phyloP scores from a whole-genome alignment of 352 stramenopile genomes.

The Pythium diclinum region DNA sequence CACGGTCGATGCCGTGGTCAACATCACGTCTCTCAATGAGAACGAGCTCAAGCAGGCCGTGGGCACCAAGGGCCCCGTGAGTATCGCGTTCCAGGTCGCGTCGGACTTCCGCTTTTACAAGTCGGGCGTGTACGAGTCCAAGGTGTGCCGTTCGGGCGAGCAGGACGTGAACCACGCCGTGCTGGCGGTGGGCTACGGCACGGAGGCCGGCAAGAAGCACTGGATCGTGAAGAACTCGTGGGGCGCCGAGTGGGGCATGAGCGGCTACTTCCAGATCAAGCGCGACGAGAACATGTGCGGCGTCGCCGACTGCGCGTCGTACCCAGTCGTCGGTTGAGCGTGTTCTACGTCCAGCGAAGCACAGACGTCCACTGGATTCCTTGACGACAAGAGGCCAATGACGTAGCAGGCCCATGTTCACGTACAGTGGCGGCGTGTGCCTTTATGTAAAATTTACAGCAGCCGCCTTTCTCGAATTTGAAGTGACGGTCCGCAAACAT shows the following conservation, averaged over 20 bases:
- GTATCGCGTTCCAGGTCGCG: constrained; percentile 85
- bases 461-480: background rate
- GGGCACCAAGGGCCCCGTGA: constrained; percentile 65
- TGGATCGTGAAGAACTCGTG: constrained; percentile 99
- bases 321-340: constrained; percentile 61
- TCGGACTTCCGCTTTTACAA: constrained; percentile 90
- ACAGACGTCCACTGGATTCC: background rate
- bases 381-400: background rate
- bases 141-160: constrained; percentile 74
- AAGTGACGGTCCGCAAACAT: background rate
- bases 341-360: background rate
- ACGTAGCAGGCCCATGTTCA: background rate
- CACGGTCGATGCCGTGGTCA: constrained; percentile 75
- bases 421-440: background rate
- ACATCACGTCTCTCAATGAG: constrained; percentile 83
- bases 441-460: background rate
- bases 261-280: constrained; percentile 95
- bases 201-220: constrained; percentile 84
- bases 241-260: constrained; percentile 89
- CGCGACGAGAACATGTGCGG: constrained; percentile 90
- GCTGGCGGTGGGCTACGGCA: constrained; percentile 96
- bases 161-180: constrained; percentile 92
- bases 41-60: constrained; percentile 69
- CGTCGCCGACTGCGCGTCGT: constrained; percentile 83
- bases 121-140: constrained; percentile 84